These are phyloP conservation scores for Cicer bijugum DNA, from an alignment of 306 rosid genomes.

Conservation along the genomic window DNA sequence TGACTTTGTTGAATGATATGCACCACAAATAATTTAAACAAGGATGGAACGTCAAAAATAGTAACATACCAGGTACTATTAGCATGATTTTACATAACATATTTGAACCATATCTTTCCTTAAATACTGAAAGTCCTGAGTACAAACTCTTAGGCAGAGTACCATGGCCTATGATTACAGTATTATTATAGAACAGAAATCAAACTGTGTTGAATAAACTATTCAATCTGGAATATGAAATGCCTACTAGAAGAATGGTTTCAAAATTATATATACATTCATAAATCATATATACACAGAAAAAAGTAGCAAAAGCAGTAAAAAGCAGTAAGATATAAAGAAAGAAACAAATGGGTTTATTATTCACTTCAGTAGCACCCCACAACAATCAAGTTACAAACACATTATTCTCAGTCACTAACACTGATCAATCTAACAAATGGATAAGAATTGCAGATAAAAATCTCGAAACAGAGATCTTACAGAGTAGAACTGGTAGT, in stretches of 20 bases:
- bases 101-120: conserved; percentile 41
- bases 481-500: conserved; percentile 47
- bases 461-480: conserved; percentile 49
- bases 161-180: conserved; percentile 6
- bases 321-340: background rate
- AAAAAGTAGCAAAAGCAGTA: background rate
- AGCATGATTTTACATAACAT: conserved; percentile 6
- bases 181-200: conserved; percentile 31
- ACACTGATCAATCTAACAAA: conserved; percentile 58
- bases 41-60: conserved; percentile 40
- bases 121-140: conserved; percentile 42
- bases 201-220: conserved; percentile 23
- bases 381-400: conserved; percentile 61
- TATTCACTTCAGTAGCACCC: conserved; percentile 67
- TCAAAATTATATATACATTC: background rate
- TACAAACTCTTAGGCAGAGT: conserved; percentile 43
- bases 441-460: conserved; percentile 58
- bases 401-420: conserved; percentile 54
- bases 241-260: conserved; percentile 2
- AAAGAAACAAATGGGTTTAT: conserved; percentile 54
- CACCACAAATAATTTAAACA: conserved; percentile 43
- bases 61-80: conserved; percentile 32
- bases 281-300: background rate
- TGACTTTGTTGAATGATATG: conserved; percentile 38
- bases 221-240: conserved; percentile 28